Base-by-base conservation (phyloP, 495 filamentous ascomycete species). In the Xylaria flabelliformis region DNA sequence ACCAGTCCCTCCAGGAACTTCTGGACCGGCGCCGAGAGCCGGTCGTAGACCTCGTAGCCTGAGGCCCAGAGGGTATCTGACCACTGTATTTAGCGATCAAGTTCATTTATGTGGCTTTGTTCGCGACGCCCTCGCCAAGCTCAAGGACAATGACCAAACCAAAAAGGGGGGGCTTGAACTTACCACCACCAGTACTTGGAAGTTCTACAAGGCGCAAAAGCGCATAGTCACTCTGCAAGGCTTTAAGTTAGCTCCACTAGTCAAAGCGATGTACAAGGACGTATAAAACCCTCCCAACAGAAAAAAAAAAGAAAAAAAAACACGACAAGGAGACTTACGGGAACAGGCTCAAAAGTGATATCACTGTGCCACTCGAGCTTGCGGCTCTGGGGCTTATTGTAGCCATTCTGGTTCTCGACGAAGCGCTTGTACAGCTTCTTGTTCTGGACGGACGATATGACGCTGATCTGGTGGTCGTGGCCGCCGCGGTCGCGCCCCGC, bases 31-130 rank as follows among this genome's bases (percentile, higher is more conserved):
- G 86, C 78, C 0, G 90, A 92, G 74, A 95, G 82, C 7, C 91
- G 89, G 80, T 95, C 93, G 80, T 92, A 95, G 7, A 94, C 83
- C 73, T 94, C 92, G 76, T 94, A 94, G 19, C 90, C 91, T 0
- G 88, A 90, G 12, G 91, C 92, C 91, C 90, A 93, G 26, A 95
- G 86, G 0, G 91, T 94, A 73, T 93, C 89, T 90, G 32, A 12
- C 36, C 12, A 39, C 5, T 5, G 4, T 59, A 12, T 8, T 58
- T 2, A 62, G 59, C 26, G 19, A 24, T 39, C 8, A 1, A 4
- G 1, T 61, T 32, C 17, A 34, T 39, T 61, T 8, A 12, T 39
- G 29, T 36, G 26, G n/a, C 0, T 56, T 32, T 4, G 53, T 73
- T 9, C 73, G 67, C 41, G 34, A 15, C 48, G 19, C 21, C n/a